Base-by-base conservation (phyloP, 2,329 filamentous ascomycete species). In the Aspergillus ustus region DNA sequence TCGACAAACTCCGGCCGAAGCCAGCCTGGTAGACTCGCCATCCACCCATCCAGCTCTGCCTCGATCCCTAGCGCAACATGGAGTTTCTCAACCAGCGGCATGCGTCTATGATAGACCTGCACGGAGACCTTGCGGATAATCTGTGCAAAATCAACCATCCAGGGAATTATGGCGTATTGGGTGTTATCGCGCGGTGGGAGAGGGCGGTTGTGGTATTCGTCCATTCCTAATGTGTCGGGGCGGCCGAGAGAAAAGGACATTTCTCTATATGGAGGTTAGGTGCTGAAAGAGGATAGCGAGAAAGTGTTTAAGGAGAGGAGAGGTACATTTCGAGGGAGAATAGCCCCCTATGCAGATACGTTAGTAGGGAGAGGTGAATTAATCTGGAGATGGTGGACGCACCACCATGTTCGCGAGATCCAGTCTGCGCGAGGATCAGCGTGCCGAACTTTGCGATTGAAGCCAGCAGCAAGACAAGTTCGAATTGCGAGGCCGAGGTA, bases 161-260 rank as follows among this genome's bases (percentile, higher is more conserved):
- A 75, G 0, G 76, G 73, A n/a, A 80, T 76, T 11, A 80, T 78
- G 25, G 74, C 70, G 50, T 72, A 73, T 61, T 77, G 75, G 0
- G 73, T 72, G 50, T 74, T 69, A 52, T 78, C 72, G 28, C 76
- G 63, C 7, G 69, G 67, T 2, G 76, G 76, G n/a, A 77, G 69
- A 15, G 67, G 71, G 29, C 81, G 76, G 55, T 82, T 83, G 60
- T 83, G 82, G 57, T 82, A 83, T 57, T 81, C 71, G 34, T 83
- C 81, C 60, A 80, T 75, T 22, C 82, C 81, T 2, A 83, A 72
- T 2, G 80, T 81, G 58, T 83, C 81, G 0, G 81, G 81, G 25
- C 82, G 73, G 1, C 82, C 81, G 57, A 83, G 75, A 1, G 81
- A 77, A 61, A 83, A 83, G 45, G 79, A 81, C 70, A 82, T 77